Percentiles rank a stretch among this genome's conserved stretches.
phyloP scores from a whole-genome alignment of 2,329 filamentous ascomycete species.

The Exophiala sideris region DNA sequence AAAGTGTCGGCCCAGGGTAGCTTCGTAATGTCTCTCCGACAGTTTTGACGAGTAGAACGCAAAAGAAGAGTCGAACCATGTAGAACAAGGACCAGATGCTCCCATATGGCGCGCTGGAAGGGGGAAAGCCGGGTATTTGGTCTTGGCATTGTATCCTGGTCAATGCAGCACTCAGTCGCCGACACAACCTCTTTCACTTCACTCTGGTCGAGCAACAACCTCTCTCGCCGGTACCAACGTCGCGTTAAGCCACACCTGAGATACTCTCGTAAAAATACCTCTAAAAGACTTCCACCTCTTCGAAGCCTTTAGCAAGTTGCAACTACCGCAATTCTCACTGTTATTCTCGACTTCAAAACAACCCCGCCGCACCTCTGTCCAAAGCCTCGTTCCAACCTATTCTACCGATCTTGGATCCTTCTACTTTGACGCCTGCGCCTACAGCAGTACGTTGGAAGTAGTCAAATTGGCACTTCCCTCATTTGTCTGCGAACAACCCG shows the following conservation, averaged over 20 bases:
- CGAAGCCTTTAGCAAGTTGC: too few relatives aligned
- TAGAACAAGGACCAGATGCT: neutral
- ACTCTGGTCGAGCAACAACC: conserved; percentile 5
- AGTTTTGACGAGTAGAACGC: neutral
- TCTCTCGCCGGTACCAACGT: neutral
- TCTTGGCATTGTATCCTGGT: conserved; percentile 12
- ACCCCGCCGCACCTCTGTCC: neutral
- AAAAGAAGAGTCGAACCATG: neutral
- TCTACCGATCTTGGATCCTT: too few relatives aligned
- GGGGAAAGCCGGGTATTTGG: conserved; percentile 4
- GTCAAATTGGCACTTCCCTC: neutral
- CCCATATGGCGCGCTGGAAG: conserved; percentile 3
- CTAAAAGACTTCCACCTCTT: neutral
- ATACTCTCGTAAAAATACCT: neutral
- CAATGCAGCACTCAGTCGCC: neutral
- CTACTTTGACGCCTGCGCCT: too few relatives aligned
- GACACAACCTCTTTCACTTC: conserved; percentile 3
- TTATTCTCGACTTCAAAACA: neutral
- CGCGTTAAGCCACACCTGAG: neutral
- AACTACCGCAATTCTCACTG: neutral
- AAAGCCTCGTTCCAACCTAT: too few relatives aligned
- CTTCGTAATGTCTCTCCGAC: neutral
- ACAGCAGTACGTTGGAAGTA: neutral
- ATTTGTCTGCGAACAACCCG: neutral
- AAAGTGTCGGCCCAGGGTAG: too few relatives aligned